Evolutionary conservation across 257 asterid species (phyloP).

Genomic region (Paraleonurus japonicus): DNA sequence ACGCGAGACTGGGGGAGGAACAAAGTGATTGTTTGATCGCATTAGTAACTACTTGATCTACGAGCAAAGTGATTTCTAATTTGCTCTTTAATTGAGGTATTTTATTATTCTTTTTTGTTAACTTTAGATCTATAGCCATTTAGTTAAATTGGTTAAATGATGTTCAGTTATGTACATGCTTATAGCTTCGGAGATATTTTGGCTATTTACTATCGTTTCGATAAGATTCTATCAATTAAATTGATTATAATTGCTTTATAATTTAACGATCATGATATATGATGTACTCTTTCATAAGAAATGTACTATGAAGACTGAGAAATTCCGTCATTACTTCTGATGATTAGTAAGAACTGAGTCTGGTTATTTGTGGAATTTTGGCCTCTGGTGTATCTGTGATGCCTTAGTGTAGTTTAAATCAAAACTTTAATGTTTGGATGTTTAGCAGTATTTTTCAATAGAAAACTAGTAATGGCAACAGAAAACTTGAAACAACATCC

Average conservation of each 20-base stretch:
- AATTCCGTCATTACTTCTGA: neutral
- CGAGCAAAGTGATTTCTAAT: neutral
- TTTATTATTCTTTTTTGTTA: neutral
- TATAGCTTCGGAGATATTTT: neutral
- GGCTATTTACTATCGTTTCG: neutral
- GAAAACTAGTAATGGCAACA: too few relatives aligned
- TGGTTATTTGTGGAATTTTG: neutral
- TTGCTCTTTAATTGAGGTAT: constrained; percentile 16
- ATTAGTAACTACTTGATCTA: constrained; percentile 11
- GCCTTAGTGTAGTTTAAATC: neutral
- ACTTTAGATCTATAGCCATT: constrained; percentile 20
- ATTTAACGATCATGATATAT: neutral
- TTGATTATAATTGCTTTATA: neutral
- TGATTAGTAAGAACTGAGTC: neutral
- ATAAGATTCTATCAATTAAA: neutral
- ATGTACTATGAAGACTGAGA: neutral
- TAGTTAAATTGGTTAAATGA: constrained; percentile 1
- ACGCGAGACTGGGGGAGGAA: constrained; percentile 1
- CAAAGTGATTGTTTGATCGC: neutral
- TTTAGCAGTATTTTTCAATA: neutral
- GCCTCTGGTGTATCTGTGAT: neutral
- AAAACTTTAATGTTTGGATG: neutral
- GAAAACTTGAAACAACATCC: too few relatives aligned
- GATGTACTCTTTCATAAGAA: neutral
- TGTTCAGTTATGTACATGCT: neutral